phyloP scores from a whole-genome alignment of 108 stramenopile genomes.

The Fistulifera solaris region DNA sequence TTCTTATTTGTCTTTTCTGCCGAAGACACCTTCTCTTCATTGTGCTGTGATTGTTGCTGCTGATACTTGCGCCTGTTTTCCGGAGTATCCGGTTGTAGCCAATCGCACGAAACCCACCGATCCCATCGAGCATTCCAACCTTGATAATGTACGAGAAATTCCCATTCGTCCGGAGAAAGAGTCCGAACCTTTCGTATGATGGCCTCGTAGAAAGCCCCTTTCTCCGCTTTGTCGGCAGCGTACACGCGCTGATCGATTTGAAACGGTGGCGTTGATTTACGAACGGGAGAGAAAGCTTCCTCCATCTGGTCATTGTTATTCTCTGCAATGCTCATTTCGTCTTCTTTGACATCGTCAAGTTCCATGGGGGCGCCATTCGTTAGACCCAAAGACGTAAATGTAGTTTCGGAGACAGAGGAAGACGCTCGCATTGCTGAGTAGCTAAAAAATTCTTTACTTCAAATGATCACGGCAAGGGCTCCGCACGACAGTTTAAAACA shows the following conservation, averaged over 20 bases:
- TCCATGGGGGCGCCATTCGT: too few relatives aligned
- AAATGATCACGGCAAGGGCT: too few relatives aligned
- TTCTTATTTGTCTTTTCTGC: background rate
- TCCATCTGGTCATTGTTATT: too few relatives aligned
- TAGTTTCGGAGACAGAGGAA: too few relatives aligned
- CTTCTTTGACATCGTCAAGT: too few relatives aligned
- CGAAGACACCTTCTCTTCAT: background rate
- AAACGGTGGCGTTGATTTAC: constrained; percentile 2
- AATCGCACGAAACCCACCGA: constrained; percentile 31
- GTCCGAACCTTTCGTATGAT: constrained; percentile 3
- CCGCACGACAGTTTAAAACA: too few relatives aligned
- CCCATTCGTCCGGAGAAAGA: constrained; percentile 6
- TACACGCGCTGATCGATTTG: constrained; percentile 8
- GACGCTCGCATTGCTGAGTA: too few relatives aligned
- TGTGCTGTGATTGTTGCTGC: background rate
- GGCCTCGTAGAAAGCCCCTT: constrained; percentile 1
- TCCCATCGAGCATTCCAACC: constrained; percentile 64
- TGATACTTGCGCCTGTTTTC: constrained; percentile 8
- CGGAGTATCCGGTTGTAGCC: constrained; percentile 24
- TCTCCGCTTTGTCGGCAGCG: constrained; percentile 3
- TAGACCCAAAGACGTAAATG: too few relatives aligned
- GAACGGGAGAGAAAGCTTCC: too few relatives aligned
- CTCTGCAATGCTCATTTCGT: too few relatives aligned
- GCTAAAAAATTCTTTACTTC: too few relatives aligned
- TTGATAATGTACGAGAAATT: constrained; percentile 45